Evolutionary conservation across 176 grass and related monocot genomes (phyloP).

Genomic region (Chloris gayana): DNA sequence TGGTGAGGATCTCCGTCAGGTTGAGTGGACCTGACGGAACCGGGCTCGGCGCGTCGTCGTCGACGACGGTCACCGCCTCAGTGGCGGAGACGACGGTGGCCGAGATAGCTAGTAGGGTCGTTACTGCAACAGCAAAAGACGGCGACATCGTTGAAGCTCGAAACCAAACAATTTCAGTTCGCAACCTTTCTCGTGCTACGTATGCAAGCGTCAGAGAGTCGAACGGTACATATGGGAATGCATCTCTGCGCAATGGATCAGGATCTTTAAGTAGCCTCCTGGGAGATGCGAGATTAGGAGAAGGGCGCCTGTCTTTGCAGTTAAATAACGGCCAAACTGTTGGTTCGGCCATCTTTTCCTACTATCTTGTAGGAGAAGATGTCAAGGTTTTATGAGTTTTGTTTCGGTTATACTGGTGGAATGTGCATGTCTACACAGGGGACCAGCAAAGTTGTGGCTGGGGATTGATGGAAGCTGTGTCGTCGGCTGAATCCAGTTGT

Average conservation of each 20-base stretch:
- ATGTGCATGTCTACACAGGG: background rate
- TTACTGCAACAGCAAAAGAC: too few relatives aligned
- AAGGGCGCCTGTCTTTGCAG: conserved; percentile 24
- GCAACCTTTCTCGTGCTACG: too few relatives aligned
- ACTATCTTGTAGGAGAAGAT: background rate
- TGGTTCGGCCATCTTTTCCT: conserved; percentile 30
- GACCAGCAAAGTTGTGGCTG: background rate
- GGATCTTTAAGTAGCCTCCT: too few relatives aligned
- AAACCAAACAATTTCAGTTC: too few relatives aligned
- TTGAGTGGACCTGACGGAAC: background rate
- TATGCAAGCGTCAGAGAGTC: too few relatives aligned
- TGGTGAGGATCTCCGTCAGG: background rate
- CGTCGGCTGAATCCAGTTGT: background rate
- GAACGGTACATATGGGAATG: too few relatives aligned
- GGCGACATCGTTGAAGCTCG: too few relatives aligned
- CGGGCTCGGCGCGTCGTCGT: conserved; percentile 33
- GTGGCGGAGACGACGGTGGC: background rate
- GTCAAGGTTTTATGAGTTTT: background rate
- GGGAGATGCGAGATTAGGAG: conserved; percentile 24
- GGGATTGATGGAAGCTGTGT: background rate
- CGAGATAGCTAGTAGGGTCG: too few relatives aligned
- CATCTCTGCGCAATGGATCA: too few relatives aligned
- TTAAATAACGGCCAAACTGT: conserved; percentile 31
- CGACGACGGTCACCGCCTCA: background rate
- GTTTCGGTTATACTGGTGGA: background rate